Percentiles rank a stretch among this genome's conserved stretches.
phyloP scores from a whole-genome alignment of 768 basidiomycete species.

The Xerocomus potaroensis region DNA sequence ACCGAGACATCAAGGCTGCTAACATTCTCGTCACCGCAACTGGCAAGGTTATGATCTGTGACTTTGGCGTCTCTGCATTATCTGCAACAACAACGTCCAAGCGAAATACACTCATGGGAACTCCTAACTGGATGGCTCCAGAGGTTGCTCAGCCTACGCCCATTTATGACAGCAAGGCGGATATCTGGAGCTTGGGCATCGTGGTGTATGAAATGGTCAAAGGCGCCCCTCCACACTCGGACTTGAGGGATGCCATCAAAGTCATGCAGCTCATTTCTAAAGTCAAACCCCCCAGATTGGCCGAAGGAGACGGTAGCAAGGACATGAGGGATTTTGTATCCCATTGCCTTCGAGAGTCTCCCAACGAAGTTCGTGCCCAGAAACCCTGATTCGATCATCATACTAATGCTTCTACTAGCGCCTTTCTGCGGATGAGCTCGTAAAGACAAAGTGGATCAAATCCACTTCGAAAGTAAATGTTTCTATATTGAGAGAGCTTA shows the following conservation, averaged over 20 bases:
- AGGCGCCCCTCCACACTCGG: conserved; percentile 91
- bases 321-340: conserved; percentile 88
- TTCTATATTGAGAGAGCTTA: conserved; percentile 71
- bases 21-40: conserved; percentile 88
- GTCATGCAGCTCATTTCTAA: conserved; percentile 90
- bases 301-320: conserved; percentile 73
- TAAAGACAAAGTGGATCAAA: conserved; percentile 89
- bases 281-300: conserved; percentile 74
- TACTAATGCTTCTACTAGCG: conserved; percentile 47
- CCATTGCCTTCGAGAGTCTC: conserved; percentile 75
- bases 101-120: conserved; percentile 93
- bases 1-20: conserved; percentile 97
- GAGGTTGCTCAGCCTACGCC: conserved; percentile 89
- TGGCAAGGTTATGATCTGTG: conserved; percentile 92
- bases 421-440: conserved; percentile 82
- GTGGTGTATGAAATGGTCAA: conserved; percentile 95
- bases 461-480: conserved; percentile 61
- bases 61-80: conserved; percentile 97
- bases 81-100: conserved; percentile 82
- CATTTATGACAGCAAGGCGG: conserved; percentile 95
- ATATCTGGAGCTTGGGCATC: conserved; percentile 97
- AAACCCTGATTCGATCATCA: not conserved
- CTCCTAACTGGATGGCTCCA: conserved; percentile 99
- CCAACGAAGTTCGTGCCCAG: conserved; percentile 57
- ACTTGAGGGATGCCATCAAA: conserved; percentile 73